These are phyloP conservation scores for Trichocomaceae sp. DNA, from an alignment of 2,329 filamentous ascomycete species.

Conservation along the genomic window DNA sequence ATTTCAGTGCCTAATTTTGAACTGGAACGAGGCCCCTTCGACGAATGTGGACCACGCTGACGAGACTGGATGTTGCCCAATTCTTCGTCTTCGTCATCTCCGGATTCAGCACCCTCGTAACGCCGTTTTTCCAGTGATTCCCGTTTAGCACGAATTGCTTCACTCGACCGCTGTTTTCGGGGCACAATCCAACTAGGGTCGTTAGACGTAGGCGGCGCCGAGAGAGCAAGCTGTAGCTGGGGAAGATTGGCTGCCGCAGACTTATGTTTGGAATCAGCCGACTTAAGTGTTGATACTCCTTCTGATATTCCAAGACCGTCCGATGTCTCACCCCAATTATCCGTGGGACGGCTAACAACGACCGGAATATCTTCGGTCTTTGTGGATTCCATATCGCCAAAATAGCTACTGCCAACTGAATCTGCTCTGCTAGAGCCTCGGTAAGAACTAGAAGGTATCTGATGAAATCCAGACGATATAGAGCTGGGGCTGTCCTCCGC, in stretches of 20 bases:
- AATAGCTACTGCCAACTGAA: constrained; percentile 74
- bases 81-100: constrained; percentile 93
- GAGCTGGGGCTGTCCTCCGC: constrained; percentile 78
- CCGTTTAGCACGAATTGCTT: constrained; percentile 67
- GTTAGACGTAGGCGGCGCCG: constrained; percentile 46
- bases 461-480: constrained; percentile 65
- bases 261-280: constrained; percentile 18
- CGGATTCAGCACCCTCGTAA: constrained; percentile 73
- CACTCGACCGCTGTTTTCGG: constrained; percentile 61
- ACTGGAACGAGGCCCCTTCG: constrained; percentile 56
- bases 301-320: constrained; percentile 72
- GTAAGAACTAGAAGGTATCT: constrained; percentile 67
- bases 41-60: constrained; percentile 44
- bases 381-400: constrained; percentile 76
- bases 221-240: constrained; percentile 54
- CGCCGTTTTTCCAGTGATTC: constrained; percentile 67
- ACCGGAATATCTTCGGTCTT: constrained; percentile 72
- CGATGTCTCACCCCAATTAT: constrained; percentile 64
- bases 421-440: constrained; percentile 76
- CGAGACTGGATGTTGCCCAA: constrained; percentile 51
- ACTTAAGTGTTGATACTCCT: constrained; percentile 32
- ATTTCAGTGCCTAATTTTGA: constrained; percentile 94
- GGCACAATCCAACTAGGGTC: constrained; percentile 29
- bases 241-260: constrained; percentile 34
- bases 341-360: constrained; percentile 65